A percentile compares a stretch with the other conserved stretches of the same genome.
phyloP scores from a whole-genome alignment of 2,329 filamentous ascomycete species.

The Claviceps sp. region DNA sequence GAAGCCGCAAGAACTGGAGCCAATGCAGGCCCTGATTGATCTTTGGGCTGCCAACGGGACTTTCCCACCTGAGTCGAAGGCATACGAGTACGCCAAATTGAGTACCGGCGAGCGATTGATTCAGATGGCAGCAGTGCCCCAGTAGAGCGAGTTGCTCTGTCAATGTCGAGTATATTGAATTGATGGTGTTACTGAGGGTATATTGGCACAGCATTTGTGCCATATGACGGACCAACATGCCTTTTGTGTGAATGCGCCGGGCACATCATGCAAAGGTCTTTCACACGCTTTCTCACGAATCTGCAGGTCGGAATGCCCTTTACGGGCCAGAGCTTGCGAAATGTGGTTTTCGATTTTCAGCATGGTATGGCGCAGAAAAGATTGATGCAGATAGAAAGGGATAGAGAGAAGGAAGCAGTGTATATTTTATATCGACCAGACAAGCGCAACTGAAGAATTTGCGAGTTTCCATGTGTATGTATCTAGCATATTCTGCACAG shows the following conservation, averaged over 20 bases:
- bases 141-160: constrained; percentile 10
- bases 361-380: constrained; percentile 2
- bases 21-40: constrained; percentile 89
- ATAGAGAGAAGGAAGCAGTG: not conserved
- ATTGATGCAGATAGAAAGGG: not conserved
- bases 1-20: constrained; percentile 79
- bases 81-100: constrained; percentile 51
- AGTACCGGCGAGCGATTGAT: constrained; percentile 45
- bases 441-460: too few relatives aligned
- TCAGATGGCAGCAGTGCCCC: constrained; percentile 27
- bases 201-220: not conserved
- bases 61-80: constrained; percentile 62
- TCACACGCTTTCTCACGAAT: not conserved
- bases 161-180: not conserved
- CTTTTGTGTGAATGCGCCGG: constrained; percentile 1
- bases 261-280: not conserved
- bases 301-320: not conserved
- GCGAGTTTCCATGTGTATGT: too few relatives aligned
- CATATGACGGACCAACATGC: not conserved
- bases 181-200: not conserved
- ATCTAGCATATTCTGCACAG: too few relatives aligned
- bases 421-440: too few relatives aligned
- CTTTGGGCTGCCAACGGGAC: constrained; percentile 83
- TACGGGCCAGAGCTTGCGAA: constrained; percentile 3
- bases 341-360: constrained; percentile 1